Conservation (phyloP, 2,329 filamentous ascomycete species). For the Aspergillus vadensis region DNA sequence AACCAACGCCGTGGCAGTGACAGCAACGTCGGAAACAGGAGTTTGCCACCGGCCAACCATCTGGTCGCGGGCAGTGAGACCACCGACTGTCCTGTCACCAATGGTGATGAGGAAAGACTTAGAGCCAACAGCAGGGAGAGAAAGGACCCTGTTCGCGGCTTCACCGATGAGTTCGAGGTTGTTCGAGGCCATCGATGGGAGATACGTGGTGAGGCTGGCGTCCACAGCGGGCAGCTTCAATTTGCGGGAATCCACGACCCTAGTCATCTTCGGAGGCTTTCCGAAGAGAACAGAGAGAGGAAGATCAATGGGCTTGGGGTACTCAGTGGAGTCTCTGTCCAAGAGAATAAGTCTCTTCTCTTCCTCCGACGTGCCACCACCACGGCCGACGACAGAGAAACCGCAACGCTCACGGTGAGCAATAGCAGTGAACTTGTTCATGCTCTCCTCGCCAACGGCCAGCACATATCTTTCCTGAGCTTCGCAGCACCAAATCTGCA, state of each 20-base stretch:
- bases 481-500: slow-evolving; percentile 98
- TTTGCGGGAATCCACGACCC: slow-evolving; percentile 70
- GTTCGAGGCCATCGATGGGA: slow-evolving; percentile 57
- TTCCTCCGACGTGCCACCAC: slow-evolving; percentile 65
- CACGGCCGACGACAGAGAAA: slow-evolving; percentile 86
- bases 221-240: slow-evolving; percentile 72
- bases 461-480: slow-evolving; percentile 96
- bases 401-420: slow-evolving; percentile 82
- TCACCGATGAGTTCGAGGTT: slow-evolving; percentile 57
- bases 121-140: slow-evolving; percentile 87
- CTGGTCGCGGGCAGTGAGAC: slow-evolving; percentile 84
- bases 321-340: slow-evolving; percentile 74
- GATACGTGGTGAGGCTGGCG: slow-evolving; percentile 67
- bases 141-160: slow-evolving; percentile 78
- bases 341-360: slow-evolving; percentile 75
- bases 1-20: slow-evolving; percentile 80
- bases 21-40: slow-evolving; percentile 89
- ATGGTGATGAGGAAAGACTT: slow-evolving; percentile 98
- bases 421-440: slow-evolving; percentile 73
- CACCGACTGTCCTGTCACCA: slow-evolving; percentile 87
- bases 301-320: slow-evolving; percentile 80
- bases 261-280: slow-evolving; percentile 78
- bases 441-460: slow-evolving; percentile 75
- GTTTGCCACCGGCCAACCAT: slow-evolving; percentile 97
- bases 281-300: slow-evolving; percentile 89